Percentiles rank a stretch among this genome's conserved stretches.
Conservation (phyloP, 495 filamentous ascomycete genomes). For the Penicillium flavigenum region DNA sequence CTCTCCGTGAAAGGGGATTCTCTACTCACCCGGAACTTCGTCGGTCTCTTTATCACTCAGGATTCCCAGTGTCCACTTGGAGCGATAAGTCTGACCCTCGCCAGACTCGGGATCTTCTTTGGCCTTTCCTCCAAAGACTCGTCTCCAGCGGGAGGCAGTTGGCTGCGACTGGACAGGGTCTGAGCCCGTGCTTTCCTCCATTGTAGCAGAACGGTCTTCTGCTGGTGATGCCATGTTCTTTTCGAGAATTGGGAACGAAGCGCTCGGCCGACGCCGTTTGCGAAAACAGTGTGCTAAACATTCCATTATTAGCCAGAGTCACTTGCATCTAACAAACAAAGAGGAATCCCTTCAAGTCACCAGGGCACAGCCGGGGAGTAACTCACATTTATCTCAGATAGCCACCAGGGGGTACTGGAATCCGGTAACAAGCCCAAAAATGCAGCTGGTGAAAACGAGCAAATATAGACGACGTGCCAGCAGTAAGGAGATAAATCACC, state of each 20-base stretch:
- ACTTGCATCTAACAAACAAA: background rate
- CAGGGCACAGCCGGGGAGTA: background rate
- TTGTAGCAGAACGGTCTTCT: background rate
- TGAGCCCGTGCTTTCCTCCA: background rate
- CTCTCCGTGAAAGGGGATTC: background rate
- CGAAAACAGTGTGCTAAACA: conserved; percentile 1
- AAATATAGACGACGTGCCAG: background rate
- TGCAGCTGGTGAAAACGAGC: background rate
- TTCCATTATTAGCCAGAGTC: background rate
- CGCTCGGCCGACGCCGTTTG: background rate
- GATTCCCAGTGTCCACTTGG: conserved; percentile 77
- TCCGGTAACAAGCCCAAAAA: conserved; percentile 1
- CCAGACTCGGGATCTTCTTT: background rate
- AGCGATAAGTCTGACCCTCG: conserved; percentile 32
- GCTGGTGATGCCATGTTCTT: conserved; percentile 11
- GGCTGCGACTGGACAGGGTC: background rate
- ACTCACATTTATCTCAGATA: conserved; percentile 14
- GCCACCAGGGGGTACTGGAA: background rate
- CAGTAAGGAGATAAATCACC: background rate
- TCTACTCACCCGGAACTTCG: conserved; percentile 79
- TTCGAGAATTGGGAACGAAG: background rate
- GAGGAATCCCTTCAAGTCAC: background rate
- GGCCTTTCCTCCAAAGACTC: conserved; percentile 19
- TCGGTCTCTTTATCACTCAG: conserved; percentile 80
- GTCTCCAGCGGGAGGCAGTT: conserved; percentile 22